Evolutionary conservation across 768 basidiomycete species (phyloP).

Genomic region (Leccinum fibrillosum): DNA sequence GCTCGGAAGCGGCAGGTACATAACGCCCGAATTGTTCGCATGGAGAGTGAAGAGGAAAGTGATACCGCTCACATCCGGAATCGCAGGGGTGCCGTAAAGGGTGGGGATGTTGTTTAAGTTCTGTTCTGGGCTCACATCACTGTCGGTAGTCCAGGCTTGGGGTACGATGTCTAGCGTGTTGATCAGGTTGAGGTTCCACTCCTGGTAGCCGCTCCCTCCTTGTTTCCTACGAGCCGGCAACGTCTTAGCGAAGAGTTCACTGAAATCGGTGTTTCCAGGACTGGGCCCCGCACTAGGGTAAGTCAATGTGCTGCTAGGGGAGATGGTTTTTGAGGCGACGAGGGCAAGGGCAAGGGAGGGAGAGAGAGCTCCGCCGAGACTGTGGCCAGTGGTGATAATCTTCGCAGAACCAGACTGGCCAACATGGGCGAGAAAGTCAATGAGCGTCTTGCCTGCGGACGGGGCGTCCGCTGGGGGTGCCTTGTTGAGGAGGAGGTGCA

Average conservation of each 20-base stretch:
- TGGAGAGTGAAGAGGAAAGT: no score
- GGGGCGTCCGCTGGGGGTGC: neutral
- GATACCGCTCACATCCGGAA: neutral
- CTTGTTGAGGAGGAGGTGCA: neutral
- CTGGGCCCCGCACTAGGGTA: conserved; percentile 10
- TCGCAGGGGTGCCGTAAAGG: neutral
- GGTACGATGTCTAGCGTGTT: conserved; percentile 11
- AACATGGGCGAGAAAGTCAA: neutral
- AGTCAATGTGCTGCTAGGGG: neutral
- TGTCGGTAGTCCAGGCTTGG: conserved; percentile 9
- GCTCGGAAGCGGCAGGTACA: no score
- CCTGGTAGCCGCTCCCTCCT: neutral
- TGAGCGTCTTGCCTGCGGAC: neutral
- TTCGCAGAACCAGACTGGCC: neutral
- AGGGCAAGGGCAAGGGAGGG: conserved; percentile 9
- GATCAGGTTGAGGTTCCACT: conserved; percentile 15
- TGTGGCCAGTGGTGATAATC: conserved; percentile 10
- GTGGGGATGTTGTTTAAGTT: conserved; percentile 1
- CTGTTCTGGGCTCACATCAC: neutral
- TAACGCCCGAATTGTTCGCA: no score
- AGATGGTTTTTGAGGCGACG: neutral
- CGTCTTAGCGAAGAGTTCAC: neutral
- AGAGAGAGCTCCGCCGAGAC: conserved; percentile 9
- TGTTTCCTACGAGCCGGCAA: neutral
- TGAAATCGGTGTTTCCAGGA: conserved; percentile 8